Percentiles rank a stretch among this genome's conserved stretches.
Conservation (phyloP, 2,329 filamentous ascomycete species). For the Septoria linicola region DNA sequence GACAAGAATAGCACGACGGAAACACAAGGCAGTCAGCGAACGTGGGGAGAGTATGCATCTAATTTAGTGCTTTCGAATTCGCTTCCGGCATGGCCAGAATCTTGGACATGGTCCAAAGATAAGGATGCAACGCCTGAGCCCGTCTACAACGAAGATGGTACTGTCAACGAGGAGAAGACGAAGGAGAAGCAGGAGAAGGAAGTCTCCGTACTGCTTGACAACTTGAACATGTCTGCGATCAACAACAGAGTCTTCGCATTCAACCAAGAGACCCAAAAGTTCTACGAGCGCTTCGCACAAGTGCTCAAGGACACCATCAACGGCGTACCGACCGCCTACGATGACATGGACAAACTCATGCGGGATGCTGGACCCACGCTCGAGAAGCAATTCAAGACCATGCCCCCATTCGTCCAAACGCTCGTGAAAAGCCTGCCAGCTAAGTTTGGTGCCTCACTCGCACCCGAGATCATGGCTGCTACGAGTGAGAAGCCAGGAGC, state of each 20-base stretch:
- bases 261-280: conserved; percentile 77
- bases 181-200: conserved; percentile 65
- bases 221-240: conserved; percentile 76
- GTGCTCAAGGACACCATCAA: conserved; percentile 90
- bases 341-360: conserved; percentile 73
- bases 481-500: conserved; percentile 66
- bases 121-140: conserved; percentile 37
- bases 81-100: conserved; percentile 28
- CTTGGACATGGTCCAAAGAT: conserved; percentile 29
- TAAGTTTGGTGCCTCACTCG: conserved; percentile 73
- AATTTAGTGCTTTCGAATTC: conserved; percentile 29
- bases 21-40: conserved; percentile 21
- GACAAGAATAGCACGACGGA: conserved; percentile 3
- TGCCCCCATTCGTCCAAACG: conserved; percentile 79
- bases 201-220: conserved; percentile 74
- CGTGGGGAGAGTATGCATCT: conserved; percentile 37
- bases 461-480: conserved; percentile 79
- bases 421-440: conserved; percentile 80
- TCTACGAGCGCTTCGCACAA: conserved; percentile 80
- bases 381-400: conserved; percentile 62
- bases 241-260: conserved; percentile 85
- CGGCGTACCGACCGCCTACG: conserved; percentile 88
- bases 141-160: conserved; percentile 41
- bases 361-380: conserved; percentile 63
- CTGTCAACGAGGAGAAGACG: conserved; percentile 40